Conservation (phyloP, 345 rosid species). For the Psidium friedrichsthalianum region DNA sequence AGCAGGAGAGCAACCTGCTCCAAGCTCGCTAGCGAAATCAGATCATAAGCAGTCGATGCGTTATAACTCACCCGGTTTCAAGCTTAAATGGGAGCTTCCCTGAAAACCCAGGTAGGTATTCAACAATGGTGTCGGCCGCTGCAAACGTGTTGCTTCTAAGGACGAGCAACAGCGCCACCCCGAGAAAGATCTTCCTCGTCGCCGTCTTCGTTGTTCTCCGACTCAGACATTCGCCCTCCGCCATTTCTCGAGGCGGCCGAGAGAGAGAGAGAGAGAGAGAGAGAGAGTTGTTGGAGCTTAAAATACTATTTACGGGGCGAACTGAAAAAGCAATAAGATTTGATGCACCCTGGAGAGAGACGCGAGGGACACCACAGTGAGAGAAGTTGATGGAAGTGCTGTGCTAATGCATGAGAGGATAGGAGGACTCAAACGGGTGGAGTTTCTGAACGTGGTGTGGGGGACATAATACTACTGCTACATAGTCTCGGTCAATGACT, state of each 20-base stretch:
- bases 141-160: not conserved
- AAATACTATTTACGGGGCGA: not conserved
- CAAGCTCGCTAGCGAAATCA: not conserved
- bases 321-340: not conserved
- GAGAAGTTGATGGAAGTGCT: not conserved
- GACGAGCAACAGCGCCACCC: not conserved
- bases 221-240: not conserved
- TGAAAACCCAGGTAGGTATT: constrained; percentile 14
- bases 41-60: not conserved
- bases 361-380: not conserved
- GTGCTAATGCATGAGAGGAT: not conserved
- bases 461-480: not conserved
- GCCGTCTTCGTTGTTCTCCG: not conserved
- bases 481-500: not conserved
- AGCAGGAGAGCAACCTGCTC: not conserved
- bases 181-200: not conserved
- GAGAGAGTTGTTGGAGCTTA: not conserved
- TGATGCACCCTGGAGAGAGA: not conserved
- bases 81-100: constrained; percentile 30
- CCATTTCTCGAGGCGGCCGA: not conserved
- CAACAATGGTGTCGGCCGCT: not conserved
- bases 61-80: constrained; percentile 22
- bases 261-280: no score
- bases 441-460: not conserved
- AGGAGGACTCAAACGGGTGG: not conserved